These are phyloP conservation scores for Stemphylium beticola DNA, from an alignment of 2,329 filamentous ascomycete species.

Conservation along the genomic window DNA sequence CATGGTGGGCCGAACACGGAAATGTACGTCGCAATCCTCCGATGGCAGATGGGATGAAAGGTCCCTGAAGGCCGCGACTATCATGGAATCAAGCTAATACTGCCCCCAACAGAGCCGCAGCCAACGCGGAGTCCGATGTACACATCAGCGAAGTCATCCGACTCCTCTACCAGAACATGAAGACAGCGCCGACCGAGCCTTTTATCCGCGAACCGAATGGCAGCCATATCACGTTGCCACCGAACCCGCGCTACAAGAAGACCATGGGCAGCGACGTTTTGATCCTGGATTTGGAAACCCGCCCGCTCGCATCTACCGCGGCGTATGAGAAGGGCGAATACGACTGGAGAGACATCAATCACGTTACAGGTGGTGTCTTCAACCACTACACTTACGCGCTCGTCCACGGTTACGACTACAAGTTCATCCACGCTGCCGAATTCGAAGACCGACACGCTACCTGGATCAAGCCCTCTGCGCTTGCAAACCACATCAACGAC, in stretches of 20 bases:
- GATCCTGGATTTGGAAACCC: slow-evolving; percentile 47
- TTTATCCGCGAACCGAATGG: slow-evolving; percentile 42
- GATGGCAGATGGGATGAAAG: neutral
- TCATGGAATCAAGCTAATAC: slow-evolving; percentile 19
- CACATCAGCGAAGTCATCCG: slow-evolving; percentile 43
- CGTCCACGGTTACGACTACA: slow-evolving; percentile 59
- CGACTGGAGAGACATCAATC: slow-evolving; percentile 47
- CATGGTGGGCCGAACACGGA: slow-evolving; percentile 29
- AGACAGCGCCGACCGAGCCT: slow-evolving; percentile 32
- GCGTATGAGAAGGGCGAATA: slow-evolving; percentile 40
- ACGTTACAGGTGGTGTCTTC: slow-evolving; percentile 46
- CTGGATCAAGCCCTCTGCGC: slow-evolving; percentile 55
- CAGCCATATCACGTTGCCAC: slow-evolving; percentile 37
- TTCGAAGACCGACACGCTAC: slow-evolving; percentile 53
- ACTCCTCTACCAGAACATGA: slow-evolving; percentile 41
- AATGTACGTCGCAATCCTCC: slow-evolving; percentile 28
- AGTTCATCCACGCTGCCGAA: slow-evolving; percentile 52
- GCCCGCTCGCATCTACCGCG: slow-evolving; percentile 40
- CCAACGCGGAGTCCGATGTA: slow-evolving; percentile 27
- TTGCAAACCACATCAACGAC: slow-evolving; percentile 45
- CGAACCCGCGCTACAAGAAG: slow-evolving; percentile 41
- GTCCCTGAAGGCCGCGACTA: neutral
- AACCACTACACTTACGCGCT: slow-evolving; percentile 50
- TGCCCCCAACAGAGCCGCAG: slow-evolving; percentile 25
- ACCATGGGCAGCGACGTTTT: slow-evolving; percentile 43